phyloP scores from a whole-genome alignment of 257 asterid species.

The Jacaranda mimosifolia region DNA sequence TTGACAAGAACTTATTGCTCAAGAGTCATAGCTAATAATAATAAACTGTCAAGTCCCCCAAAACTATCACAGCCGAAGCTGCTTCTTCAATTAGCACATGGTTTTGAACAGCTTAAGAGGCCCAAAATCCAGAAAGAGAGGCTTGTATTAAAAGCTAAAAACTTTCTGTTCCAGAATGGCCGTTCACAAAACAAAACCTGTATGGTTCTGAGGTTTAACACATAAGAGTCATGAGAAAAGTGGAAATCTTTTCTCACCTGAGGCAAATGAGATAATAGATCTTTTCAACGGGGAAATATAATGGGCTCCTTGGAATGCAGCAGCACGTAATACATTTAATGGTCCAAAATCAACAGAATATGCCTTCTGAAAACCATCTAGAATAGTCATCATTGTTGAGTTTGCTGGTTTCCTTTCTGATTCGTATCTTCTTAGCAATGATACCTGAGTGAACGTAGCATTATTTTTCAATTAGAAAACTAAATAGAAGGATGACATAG shows the following conservation, averaged over 20 bases:
- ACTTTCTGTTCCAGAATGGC: constrained; percentile 13
- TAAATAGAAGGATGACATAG: neutral
- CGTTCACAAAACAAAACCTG: constrained; percentile 19
- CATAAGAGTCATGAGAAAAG: constrained; percentile 57
- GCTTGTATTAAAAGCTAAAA: neutral
- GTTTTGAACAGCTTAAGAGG: neutral
- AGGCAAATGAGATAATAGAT: constrained; percentile 80
- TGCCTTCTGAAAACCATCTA: constrained; percentile 96
- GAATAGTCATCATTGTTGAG: constrained; percentile 78
- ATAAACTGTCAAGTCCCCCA: neutral
- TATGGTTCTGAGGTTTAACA: neutral
- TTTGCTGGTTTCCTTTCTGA: constrained; percentile 89
- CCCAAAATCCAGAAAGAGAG: neutral
- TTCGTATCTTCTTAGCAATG: constrained; percentile 79
- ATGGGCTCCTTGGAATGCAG: constrained; percentile 90
- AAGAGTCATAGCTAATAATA: neutral
- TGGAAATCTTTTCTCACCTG: constrained; percentile 78
- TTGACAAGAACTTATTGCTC: neutral
- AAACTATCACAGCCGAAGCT: neutral
- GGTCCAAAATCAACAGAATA: constrained; percentile 91
- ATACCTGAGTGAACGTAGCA: constrained; percentile 50
- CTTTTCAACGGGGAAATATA: constrained; percentile 78
- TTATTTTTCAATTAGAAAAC: neutral
- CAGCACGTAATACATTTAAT: constrained; percentile 75
- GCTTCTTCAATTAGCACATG: neutral